phyloP scores from a whole-genome alignment of 495 filamentous ascomycete species.

The Podospora australis region DNA sequence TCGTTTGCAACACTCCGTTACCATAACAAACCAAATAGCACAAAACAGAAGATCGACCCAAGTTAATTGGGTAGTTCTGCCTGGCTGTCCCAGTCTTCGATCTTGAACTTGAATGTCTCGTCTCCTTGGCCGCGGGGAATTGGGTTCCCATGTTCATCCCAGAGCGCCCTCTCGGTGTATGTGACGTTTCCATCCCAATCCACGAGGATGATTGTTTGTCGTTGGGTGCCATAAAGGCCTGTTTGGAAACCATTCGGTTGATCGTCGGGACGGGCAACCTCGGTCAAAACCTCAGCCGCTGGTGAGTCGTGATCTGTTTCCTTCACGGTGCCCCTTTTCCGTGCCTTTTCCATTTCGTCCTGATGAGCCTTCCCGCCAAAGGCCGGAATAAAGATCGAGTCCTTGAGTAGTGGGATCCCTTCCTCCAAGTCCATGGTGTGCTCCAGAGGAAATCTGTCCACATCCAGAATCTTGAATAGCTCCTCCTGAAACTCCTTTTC shows the following conservation, averaged over 20 bases:
- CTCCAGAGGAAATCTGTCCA: constrained; percentile 63
- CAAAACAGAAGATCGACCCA: no score
- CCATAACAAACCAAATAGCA: no score
- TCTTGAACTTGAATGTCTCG: constrained; percentile 54
- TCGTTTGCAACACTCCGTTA: no score
- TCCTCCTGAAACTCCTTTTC: constrained; percentile 63
- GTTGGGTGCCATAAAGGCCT: constrained; percentile 84
- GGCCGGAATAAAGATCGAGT: constrained; percentile 80
- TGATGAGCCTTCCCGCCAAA: constrained; percentile 50
- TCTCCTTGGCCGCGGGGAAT: constrained; percentile 58
- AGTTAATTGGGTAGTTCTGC: constrained; percentile 6
- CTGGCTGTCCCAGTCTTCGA: constrained; percentile 43
- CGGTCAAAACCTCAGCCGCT: constrained; percentile 18
- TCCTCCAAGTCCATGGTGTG: constrained; percentile 57
- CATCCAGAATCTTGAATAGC: constrained; percentile 64
- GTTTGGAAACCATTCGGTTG: constrained; percentile 39
- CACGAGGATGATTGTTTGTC: constrained; percentile 82
- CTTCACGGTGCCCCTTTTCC: constrained; percentile 20
- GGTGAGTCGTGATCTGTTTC: constrained; percentile 6
- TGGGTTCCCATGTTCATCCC: constrained; percentile 57
- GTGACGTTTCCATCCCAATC: constrained; percentile 66
- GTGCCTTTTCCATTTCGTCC: constrained; percentile 45
- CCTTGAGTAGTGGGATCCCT: constrained; percentile 61
- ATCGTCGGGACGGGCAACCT: constrained; percentile 24
- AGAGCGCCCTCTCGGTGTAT: constrained; percentile 80